Conservation (phyloP, 1,284 basidiomycete genomes). For the Rhodotorula sp. region DNA sequence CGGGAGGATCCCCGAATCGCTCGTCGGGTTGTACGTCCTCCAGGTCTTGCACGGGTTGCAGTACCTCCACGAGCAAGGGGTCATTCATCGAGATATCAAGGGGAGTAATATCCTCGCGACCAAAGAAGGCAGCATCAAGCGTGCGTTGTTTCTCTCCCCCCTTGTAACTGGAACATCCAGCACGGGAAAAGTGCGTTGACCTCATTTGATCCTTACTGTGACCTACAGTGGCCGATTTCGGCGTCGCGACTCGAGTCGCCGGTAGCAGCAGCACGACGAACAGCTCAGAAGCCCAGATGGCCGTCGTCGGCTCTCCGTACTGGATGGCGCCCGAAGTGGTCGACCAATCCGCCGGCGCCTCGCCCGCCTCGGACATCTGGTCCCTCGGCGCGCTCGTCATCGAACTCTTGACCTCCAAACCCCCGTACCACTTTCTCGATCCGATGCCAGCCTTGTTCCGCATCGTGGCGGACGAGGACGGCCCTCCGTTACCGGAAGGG, state of each 20-base stretch:
- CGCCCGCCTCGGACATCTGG: conserved; percentile 96
- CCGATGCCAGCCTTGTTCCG: conserved; percentile 98
- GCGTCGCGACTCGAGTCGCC: conserved; percentile 51
- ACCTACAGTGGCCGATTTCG: conserved; percentile 50
- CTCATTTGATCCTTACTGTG: conserved; percentile 51
- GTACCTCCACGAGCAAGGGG: conserved; percentile 95
- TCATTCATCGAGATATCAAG: conserved; percentile 98
- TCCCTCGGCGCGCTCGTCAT: conserved; percentile 93
- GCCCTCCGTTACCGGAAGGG: conserved; percentile 90
- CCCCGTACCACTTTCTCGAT: conserved; percentile 90
- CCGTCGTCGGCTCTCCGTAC: conserved; percentile 93
- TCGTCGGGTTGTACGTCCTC: conserved; percentile 93
- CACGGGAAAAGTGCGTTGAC: no score
- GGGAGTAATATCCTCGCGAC: conserved; percentile 97
- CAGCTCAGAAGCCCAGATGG: conserved; percentile 63
- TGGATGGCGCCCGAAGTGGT: conserved; percentile 99
- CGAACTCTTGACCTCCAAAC: conserved; percentile 90
- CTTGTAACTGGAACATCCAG: no score
- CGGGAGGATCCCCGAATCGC: conserved; percentile 94
- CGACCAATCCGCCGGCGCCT: conserved; percentile 85
- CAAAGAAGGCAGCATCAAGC: conserved; percentile 93
- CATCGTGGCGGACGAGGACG: conserved; percentile 90
- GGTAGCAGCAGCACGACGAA: conserved; percentile 45
- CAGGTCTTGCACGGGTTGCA: conserved; percentile 85
- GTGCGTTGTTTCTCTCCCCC: conserved; percentile 52